phyloP scores from a whole-genome alignment of 208 protist genomes.

The Crithidia brevicula region DNA sequence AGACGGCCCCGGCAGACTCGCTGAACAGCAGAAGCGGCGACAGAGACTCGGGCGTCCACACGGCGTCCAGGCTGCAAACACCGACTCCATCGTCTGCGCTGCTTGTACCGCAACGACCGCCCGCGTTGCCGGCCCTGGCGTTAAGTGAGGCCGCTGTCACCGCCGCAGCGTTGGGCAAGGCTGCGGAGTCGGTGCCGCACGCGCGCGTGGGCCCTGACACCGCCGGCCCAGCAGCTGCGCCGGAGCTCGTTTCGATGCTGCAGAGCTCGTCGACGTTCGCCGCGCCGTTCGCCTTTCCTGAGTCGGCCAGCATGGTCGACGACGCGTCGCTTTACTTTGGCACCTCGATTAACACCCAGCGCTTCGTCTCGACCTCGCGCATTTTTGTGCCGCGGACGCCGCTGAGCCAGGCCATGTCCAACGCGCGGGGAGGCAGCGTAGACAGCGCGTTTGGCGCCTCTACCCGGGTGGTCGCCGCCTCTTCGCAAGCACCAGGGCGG shows the following conservation, averaged over 20 bases:
- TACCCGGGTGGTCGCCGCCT: neutral
- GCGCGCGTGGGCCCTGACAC: neutral
- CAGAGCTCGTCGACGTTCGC: conserved; percentile 5
- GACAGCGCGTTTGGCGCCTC: conserved; percentile 2
- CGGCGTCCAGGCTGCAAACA: no score
- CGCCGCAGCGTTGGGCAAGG: neutral
- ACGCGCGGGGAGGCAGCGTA: conserved; percentile 3
- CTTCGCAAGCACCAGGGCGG: no score
- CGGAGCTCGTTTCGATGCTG: conserved; percentile 5
- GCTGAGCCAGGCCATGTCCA: neutral
- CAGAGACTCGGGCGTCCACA: no score
- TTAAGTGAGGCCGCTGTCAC: neutral
- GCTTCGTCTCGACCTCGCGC: conserved; percentile 15
- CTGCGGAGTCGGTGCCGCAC: neutral
- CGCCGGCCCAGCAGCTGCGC: neutral
- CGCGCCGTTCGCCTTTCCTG: neutral
- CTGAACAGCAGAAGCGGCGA: conserved; percentile 17
- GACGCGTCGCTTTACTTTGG: conserved; percentile 8
- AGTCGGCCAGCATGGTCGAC: conserved; percentile 5
- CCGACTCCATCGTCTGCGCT: neutral
- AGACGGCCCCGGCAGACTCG: conserved; percentile 1
- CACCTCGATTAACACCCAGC: conserved; percentile 12
- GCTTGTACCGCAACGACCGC: neutral
- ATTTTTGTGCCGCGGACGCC: conserved; percentile 2
- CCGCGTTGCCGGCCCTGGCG: no score